Evolutionary conservation across 352 stramenopile genomes (phyloP).

Genomic region (Aphanomyces astaci): DNA sequence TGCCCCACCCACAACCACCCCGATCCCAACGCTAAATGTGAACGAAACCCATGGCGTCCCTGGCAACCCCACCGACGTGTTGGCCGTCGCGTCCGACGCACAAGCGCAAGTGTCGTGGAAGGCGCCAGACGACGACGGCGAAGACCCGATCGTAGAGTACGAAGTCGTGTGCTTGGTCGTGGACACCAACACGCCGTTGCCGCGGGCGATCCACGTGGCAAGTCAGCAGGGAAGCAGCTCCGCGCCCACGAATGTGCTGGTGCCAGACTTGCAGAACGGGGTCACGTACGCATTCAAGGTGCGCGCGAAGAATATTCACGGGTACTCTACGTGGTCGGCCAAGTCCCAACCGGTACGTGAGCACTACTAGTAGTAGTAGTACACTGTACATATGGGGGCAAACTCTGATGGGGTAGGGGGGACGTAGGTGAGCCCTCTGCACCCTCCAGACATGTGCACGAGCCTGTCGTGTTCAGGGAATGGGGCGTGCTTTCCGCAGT

Average conservation of each 20-base stretch:
- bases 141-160: constrained; percentile 48
- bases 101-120: constrained; percentile 56
- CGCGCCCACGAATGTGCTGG: constrained; percentile 35
- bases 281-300: constrained; percentile 66
- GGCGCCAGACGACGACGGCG: constrained; percentile 51
- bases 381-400: too few relatives aligned
- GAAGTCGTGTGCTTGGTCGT: constrained; percentile 32
- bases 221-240: background rate
- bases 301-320: constrained; percentile 50
- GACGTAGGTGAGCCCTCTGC: constrained; percentile 41
- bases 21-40: constrained; percentile 3
- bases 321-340: constrained; percentile 58
- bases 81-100: constrained; percentile 41
- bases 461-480: constrained; percentile 51
- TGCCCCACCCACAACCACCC: background rate
- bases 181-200: background rate
- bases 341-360: constrained; percentile 42
- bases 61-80: constrained; percentile 53
- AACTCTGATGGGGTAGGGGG: too few relatives aligned
- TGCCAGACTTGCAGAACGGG: constrained; percentile 47
- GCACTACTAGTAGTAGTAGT: too few relatives aligned
- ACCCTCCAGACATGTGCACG: constrained; percentile 60
- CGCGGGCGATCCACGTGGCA: background rate
- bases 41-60: constrained; percentile 46
- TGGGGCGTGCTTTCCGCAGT: constrained; percentile 61